Evolutionary conservation across 768 basidiomycete genomes (phyloP).

Genomic region (Peribolospora baueri): DNA sequence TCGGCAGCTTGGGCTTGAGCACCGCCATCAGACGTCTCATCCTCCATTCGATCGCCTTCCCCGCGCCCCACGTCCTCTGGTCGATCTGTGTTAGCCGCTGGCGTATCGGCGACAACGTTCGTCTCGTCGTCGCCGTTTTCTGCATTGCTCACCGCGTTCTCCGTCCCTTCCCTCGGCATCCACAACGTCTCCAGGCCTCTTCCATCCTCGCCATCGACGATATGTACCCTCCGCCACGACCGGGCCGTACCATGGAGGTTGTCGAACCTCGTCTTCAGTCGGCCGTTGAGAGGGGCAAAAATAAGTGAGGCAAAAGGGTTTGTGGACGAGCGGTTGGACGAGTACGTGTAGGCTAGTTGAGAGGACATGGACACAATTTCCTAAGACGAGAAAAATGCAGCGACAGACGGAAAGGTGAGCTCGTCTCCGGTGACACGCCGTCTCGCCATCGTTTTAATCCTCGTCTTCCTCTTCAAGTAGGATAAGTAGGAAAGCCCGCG

Average conservation of each 20-base stretch:
- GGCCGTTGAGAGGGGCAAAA: slow-evolving; percentile 56
- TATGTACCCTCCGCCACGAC: too few species aligned
- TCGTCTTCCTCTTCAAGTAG: not conserved
- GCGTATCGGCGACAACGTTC: too few species aligned
- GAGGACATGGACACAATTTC: slow-evolving; percentile 72
- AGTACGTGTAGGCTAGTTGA: slow-evolving; percentile 79
- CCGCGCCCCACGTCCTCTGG: too few species aligned
- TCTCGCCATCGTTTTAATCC: not conserved
- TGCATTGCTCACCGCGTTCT: slow-evolving; percentile 25
- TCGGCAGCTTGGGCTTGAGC: too few species aligned
- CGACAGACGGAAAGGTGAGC: too few species aligned
- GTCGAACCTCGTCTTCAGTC: slow-evolving; percentile 41
- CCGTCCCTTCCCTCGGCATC: too few species aligned
- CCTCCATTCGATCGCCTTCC: too few species aligned
- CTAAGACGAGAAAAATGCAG: slow-evolving; percentile 22
- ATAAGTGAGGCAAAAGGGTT: slow-evolving; percentile 44
- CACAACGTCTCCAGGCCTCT: too few species aligned
- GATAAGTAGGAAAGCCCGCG: not conserved
- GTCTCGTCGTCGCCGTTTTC: not conserved
- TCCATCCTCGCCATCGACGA: too few species aligned
- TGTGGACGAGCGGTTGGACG: slow-evolving; percentile 48
- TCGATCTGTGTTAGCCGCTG: too few species aligned
- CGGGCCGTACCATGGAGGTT: slow-evolving; percentile 35
- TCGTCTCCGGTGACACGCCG: not conserved
- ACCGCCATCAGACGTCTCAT: too few species aligned